A percentile compares a stretch with the other conserved stretches of the same genome.
Conservation (phyloP, 73 alveolate genomes). For the Tetrahymena elliotti region DNA sequence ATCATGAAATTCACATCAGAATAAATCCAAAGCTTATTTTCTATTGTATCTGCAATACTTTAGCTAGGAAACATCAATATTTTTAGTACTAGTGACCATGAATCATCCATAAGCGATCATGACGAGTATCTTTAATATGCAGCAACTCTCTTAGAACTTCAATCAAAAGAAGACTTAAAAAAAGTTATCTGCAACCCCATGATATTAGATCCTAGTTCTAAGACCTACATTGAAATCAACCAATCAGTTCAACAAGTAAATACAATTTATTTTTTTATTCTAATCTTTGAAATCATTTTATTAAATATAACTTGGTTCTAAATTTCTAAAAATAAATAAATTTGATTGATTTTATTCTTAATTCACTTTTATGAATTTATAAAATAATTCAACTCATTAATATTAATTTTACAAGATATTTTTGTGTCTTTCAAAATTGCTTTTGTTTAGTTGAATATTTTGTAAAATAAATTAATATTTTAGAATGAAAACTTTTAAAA, state of each 20-base stretch:
- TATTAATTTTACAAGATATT: no score
- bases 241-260: not conserved
- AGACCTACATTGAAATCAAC: not conserved
- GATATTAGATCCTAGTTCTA: not conserved
- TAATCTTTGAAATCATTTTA: no score
- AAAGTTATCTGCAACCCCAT: not conserved
- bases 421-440: no score
- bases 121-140: not conserved
- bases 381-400: no score
- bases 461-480: no score
- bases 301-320: no score
- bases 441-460: no score
- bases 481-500: no score
- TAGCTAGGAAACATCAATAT: slow-evolving; percentile 77
- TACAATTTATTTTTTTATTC: not conserved
- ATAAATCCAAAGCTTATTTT: slow-evolving; percentile 57
- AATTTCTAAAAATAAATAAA: no score
- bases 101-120: not conserved
- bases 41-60: slow-evolving; percentile 63
- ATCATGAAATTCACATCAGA: slow-evolving; percentile 66
- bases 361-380: no score
- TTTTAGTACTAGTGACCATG: slow-evolving; percentile 21
- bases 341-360: no score
- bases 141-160: not conserved
- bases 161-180: not conserved